Evolutionary conservation across 176 grass and related monocot species (phyloP).

Genomic region (Oryza australiensis): DNA sequence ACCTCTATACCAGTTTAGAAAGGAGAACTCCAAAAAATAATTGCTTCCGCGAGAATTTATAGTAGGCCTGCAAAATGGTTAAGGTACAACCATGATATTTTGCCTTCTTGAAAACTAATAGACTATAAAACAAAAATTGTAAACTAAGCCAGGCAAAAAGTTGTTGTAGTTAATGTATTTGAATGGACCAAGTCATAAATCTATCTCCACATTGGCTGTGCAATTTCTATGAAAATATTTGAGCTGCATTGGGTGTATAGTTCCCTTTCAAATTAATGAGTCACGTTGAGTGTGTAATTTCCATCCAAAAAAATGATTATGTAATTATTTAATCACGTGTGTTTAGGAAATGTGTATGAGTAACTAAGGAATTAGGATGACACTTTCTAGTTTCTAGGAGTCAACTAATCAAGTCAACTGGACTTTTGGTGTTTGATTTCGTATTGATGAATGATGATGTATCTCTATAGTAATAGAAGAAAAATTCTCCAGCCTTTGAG

Average conservation of each 20-base stretch:
- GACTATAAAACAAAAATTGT: neutral
- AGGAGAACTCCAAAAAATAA: neutral
- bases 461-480: neutral
- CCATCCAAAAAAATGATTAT: neutral
- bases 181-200: neutral
- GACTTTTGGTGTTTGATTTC: neutral
- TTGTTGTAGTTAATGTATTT: neutral
- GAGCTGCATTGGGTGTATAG: neutral
- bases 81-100: neutral
- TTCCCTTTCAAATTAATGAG: neutral
- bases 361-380: neutral
- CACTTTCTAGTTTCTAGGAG: neutral
- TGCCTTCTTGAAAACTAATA: neutral
- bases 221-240: neutral
- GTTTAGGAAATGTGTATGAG: neutral
- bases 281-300: neutral
- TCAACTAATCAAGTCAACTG: neutral
- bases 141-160: neutral
- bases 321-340: neutral
- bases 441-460: neutral
- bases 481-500: neutral
- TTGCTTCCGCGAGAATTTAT: neutral
- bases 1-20: neutral
- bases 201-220: neutral
- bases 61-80: neutral